These are phyloP conservation scores for Lachancea mirantina DNA, from an alignment of 805 yeast genomes.

Conservation along the genomic window DNA sequence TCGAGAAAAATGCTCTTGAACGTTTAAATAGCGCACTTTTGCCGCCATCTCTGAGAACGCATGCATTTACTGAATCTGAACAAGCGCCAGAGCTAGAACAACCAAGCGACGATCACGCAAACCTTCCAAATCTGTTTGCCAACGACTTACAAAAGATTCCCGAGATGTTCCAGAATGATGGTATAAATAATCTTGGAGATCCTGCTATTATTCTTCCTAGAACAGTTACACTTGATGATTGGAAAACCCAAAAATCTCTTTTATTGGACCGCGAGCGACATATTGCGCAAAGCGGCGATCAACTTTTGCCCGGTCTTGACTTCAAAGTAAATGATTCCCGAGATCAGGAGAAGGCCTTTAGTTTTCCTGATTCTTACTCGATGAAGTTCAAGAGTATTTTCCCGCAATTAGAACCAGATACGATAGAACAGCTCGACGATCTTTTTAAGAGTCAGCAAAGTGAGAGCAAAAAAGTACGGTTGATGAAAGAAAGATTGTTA, in stretches of 20 bases:
- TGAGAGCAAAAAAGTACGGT: conserved; percentile 12
- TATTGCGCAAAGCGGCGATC: not conserved
- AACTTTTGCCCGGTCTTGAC: conserved; percentile 3
- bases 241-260: conserved; percentile 3
- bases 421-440: conserved; percentile 26
- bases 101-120: not conserved
- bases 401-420: conserved; percentile 13
- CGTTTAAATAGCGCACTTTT: conserved; percentile 27
- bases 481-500: conserved; percentile 12
- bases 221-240: conserved; percentile 4
- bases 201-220: not conserved
- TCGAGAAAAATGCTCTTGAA: conserved; percentile 25
- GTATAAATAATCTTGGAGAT: not conserved
- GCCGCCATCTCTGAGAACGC: conserved; percentile 23
- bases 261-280: conserved; percentile 4
- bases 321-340: not conserved
- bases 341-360: conserved; percentile 13
- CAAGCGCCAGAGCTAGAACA: not conserved
- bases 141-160: conserved; percentile 20
- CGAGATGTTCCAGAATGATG: conserved; percentile 11
- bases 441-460: conserved; percentile 17
- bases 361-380: conserved; percentile 14
- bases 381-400: conserved; percentile 1
- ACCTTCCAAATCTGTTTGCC: no score
- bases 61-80: no score